Base-by-base conservation (phyloP, 2,329 filamentous ascomycete species). In the Coniochaeta sp. region DNA sequence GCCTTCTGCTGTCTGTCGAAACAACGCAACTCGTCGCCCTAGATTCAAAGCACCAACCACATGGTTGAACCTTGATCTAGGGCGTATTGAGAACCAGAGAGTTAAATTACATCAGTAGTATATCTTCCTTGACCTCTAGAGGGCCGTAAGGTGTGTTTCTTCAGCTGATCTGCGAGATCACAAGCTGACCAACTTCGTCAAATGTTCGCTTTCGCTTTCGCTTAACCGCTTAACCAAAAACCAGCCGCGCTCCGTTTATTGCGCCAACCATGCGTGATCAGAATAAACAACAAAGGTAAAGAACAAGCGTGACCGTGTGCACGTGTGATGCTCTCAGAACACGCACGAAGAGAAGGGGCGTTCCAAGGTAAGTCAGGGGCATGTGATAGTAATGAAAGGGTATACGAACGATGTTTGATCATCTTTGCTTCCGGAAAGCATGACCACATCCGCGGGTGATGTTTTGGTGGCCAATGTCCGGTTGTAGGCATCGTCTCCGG, bases 391-490 rank as follows among this genome's bases (percentile, higher is more conserved):
- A 70, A 63, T 61, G 66, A 71, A 70, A 63, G 61, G 66, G 71
- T 71, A 65, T 68, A 87, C 89, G 77, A 80, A 91, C 87, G 89
- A 93, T 69, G 93, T 99, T 77, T 99, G 95, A 66, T 90, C 87
- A 71, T 98, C 95, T 75, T 98, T 98, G 79, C 91, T 96, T 60
- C 95, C 95, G 59, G 91, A 96, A 86, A 93, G 95, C 91, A 98
- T 97, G 72, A 98, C 84, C 52, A 99, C 93, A 74, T 98, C 95
- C 52, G 95, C 95, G 1, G 93, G 89, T 55, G 90, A 95, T 12
- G 93, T 97, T 81, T 96, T 97, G 47, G 93, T 97, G 65, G 89
- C 83, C 65, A 93, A 77, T 57, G 92, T 87, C 70, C 88, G 88
- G 76, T 92, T 84, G 73, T 93, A 89, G 7, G 88, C 88, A n/a